phyloP scores from a whole-genome alignment of 306 rosid genomes.

The Glycyrrhiza uralensis region DNA sequence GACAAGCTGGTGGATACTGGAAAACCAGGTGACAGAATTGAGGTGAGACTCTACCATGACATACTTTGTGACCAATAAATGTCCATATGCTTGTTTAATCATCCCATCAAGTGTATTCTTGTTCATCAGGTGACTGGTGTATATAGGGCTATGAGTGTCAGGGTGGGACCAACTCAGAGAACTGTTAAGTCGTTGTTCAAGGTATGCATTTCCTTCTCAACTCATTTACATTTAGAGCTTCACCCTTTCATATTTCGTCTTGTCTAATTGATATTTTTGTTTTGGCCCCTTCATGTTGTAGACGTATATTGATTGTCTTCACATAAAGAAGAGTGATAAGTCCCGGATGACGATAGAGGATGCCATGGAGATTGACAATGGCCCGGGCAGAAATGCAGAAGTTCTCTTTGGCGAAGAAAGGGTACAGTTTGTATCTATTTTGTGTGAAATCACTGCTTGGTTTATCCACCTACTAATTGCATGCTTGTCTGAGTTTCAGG shows the following conservation, averaged over 20 bases:
- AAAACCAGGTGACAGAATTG: conserved; percentile 97
- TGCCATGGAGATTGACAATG: conserved; percentile 48
- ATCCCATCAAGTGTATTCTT: conserved; percentile 11
- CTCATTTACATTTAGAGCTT: neutral
- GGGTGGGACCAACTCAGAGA: conserved; percentile 96
- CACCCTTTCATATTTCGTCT: neutral
- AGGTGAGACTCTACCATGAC: conserved; percentile 49
- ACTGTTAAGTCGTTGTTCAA: conserved; percentile 93
- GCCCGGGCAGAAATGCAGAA: conserved; percentile 37
- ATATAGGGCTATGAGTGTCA: conserved; percentile 91
- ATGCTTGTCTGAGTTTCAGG: conserved; percentile 45
- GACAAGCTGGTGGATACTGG: conserved; percentile 92
- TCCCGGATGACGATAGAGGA: conserved; percentile 86
- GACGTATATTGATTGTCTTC: conserved; percentile 96
- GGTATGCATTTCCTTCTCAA: conserved; percentile 33
- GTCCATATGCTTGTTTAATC: conserved; percentile 6
- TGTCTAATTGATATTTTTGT: conserved; percentile 19
- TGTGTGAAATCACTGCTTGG: conserved; percentile 4
- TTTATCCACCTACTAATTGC: conserved; percentile 20
- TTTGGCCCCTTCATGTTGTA: conserved; percentile 34
- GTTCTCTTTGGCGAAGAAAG: conserved; percentile 57
- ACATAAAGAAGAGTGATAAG: conserved; percentile 81
- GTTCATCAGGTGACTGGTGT: conserved; percentile 80
- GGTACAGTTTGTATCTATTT: conserved; percentile 36
- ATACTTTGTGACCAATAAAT: conserved; percentile 3